These are phyloP conservation scores for Glarea lozoyensis DNA, from an alignment of 495 filamentous ascomycete genomes.

Conservation along the genomic window DNA sequence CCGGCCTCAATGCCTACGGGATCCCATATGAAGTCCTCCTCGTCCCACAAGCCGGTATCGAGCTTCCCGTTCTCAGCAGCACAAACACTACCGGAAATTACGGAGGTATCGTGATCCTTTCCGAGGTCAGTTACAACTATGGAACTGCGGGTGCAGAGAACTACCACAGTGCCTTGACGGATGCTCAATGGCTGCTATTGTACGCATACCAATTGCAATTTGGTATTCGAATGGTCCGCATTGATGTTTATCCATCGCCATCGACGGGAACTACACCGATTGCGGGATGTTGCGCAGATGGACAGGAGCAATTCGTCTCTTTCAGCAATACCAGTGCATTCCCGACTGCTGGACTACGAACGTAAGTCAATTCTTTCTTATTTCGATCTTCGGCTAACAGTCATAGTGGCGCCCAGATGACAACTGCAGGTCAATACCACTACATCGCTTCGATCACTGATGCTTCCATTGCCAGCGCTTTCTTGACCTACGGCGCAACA, in stretches of 20 bases:
- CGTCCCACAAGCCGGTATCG: constrained; percentile 41
- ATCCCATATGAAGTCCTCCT: constrained; percentile 48
- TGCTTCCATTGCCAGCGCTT: constrained; percentile 38
- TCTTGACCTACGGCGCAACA: constrained; percentile 40
- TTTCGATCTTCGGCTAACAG: not conserved
- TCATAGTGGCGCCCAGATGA: constrained; percentile 32
- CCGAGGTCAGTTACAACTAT: constrained; percentile 50
- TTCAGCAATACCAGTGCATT: constrained; percentile 39
- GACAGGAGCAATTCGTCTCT: constrained; percentile 35
- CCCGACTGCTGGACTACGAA: constrained; percentile 40
- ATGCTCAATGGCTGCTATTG: constrained; percentile 45
- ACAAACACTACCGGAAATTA: constrained; percentile 40
- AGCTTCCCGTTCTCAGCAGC: constrained; percentile 42
- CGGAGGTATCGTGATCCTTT: constrained; percentile 46
- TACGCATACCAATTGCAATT: constrained; percentile 49
- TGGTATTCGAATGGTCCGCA: constrained; percentile 52
- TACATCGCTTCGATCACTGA: constrained; percentile 48
- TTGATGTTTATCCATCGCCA: constrained; percentile 47
- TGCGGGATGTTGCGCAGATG: constrained; percentile 38
- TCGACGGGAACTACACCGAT: constrained; percentile 35
- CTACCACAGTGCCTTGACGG: constrained; percentile 45
- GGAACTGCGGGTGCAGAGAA: constrained; percentile 29
- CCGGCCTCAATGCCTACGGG: constrained; percentile 51
- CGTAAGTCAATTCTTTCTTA: constrained; percentile 4
- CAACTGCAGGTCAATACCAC: constrained; percentile 46